These are phyloP conservation scores for Pseudogymnoascus sp. DNA, from an alignment of 2,329 filamentous ascomycete genomes.

Conservation along the genomic window DNA sequence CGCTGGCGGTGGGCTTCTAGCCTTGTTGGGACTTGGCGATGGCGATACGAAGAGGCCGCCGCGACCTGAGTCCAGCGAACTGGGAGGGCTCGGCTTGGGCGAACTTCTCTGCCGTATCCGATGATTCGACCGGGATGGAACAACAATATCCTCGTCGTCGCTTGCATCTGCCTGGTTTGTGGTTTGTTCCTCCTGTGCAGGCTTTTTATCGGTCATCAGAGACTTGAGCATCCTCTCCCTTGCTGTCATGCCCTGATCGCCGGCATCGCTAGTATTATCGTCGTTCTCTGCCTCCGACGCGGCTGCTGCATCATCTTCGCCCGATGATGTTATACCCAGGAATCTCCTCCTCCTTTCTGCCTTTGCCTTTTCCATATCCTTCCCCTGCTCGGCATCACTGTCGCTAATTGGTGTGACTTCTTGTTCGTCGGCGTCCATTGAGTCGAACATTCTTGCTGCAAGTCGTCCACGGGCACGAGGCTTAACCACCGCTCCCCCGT, in stretches of 20 bases:
- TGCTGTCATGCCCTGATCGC: neutral
- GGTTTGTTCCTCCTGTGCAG: neutral
- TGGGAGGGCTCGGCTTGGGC: slow-evolving; percentile 35
- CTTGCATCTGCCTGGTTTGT: slow-evolving; percentile 2
- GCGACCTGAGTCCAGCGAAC: neutral
- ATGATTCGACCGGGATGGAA: slow-evolving; percentile 34
- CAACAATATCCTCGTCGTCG: slow-evolving; percentile 35
- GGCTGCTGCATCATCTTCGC: slow-evolving; percentile 1
- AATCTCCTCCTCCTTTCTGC: slow-evolving; percentile 1
- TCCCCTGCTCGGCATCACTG: neutral
- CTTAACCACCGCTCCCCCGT: neutral
- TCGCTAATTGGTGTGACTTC: neutral
- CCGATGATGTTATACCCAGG: neutral
- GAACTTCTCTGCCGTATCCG: slow-evolving; percentile 32
- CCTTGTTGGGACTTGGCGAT: slow-evolving; percentile 5
- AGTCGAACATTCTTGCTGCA: slow-evolving; percentile 2
- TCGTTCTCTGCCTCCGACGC: neutral
- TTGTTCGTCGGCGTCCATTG: neutral
- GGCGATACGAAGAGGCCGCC: slow-evolving; percentile 11
- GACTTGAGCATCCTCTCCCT: slow-evolving; percentile 4
- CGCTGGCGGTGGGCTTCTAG: slow-evolving; percentile 10
- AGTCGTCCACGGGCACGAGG: slow-evolving; percentile 2
- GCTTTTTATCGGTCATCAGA: neutral
- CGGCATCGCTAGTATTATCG: neutral
- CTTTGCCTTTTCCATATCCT: neutral